A percentile compares a stretch with the other conserved stretches of the same genome.
These are phyloP conservation scores for Globisporangium rhizosaccharum DNA, from an alignment of 352 stramenopile species.

Conservation along the genomic window DNA sequence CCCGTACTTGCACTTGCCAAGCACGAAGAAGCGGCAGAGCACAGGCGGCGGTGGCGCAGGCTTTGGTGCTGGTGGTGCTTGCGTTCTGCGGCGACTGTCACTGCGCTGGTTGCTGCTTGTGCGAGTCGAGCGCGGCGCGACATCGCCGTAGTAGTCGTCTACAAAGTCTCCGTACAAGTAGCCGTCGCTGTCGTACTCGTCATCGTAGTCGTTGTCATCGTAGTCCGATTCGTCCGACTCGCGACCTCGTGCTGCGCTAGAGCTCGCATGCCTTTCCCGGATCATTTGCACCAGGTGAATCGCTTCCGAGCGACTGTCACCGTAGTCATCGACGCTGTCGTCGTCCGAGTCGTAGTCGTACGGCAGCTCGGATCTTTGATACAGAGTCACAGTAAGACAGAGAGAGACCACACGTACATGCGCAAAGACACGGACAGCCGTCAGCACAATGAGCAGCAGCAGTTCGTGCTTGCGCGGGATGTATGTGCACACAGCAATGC, in stretches of 20 bases:
- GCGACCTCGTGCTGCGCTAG: neutral
- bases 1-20: slow-evolving; percentile 68
- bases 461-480: no score
- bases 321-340: no score
- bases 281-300: no score
- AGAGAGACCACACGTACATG: no score
- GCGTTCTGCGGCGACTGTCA: neutral
- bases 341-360: neutral
- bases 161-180: slow-evolving; percentile 8
- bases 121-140: neutral
- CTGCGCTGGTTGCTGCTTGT: neutral
- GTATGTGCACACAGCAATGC: no score
- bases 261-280: neutral
- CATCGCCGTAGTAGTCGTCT: slow-evolving; percentile 2
- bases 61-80: neutral
- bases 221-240: slow-evolving; percentile 11
- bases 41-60: slow-evolving; percentile 19
- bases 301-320: no score
- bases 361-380: no score
- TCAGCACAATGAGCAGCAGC: no score
- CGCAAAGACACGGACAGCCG: no score
- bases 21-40: slow-evolving; percentile 74
- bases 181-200: slow-evolving; percentile 5
- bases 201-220: neutral
- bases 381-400: no score